phyloP scores from a whole-genome alignment of 495 filamentous ascomycete genomes.

The Daldinia caldariorum region DNA sequence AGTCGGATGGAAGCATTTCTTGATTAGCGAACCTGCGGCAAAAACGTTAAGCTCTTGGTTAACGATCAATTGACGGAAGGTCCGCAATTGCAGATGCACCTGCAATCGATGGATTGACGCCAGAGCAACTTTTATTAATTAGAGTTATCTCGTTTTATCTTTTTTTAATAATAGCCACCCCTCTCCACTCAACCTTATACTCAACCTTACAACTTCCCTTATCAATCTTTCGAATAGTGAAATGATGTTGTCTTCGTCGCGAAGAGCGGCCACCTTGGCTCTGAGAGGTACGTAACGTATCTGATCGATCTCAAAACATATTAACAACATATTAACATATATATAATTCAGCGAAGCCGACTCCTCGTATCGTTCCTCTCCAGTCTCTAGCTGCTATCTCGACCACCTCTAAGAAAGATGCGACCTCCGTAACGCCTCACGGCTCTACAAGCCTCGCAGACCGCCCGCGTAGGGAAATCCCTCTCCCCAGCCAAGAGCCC shows the following conservation, averaged over 20 bases:
- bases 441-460: slow-evolving; percentile 53
- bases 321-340: slow-evolving; percentile 25
- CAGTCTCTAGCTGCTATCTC: slow-evolving; percentile 69
- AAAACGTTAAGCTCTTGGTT: slow-evolving; percentile 39
- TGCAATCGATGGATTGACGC: slow-evolving; percentile 36
- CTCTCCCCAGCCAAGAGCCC: slow-evolving; percentile 87
- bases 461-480: slow-evolving; percentile 73
- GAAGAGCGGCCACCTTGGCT: slow-evolving; percentile 72
- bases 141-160: slow-evolving; percentile 6
- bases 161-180: slow-evolving; percentile 5
- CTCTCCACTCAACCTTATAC: slow-evolving; percentile 48
- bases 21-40: slow-evolving; percentile 50
- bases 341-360: slow-evolving; percentile 65
- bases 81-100: slow-evolving; percentile 21
- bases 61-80: slow-evolving; percentile 37
- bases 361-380: slow-evolving; percentile 66
- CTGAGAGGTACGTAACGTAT: slow-evolving; percentile 77
- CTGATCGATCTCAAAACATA: background rate
- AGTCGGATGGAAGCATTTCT: slow-evolving; percentile 43
- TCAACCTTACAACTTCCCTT: slow-evolving; percentile 2
- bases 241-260: slow-evolving; percentile 70
- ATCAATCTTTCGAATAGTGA: slow-evolving; percentile 8
- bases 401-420: slow-evolving; percentile 66
- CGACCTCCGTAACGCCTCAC: slow-evolving; percentile 59
- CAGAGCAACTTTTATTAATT: slow-evolving; percentile 17